Evolutionary conservation across 495 filamentous ascomycete genomes (phyloP), one percentile per base, ranked within the genome.

Genomic region (Jackrogersella minutella): DNA sequence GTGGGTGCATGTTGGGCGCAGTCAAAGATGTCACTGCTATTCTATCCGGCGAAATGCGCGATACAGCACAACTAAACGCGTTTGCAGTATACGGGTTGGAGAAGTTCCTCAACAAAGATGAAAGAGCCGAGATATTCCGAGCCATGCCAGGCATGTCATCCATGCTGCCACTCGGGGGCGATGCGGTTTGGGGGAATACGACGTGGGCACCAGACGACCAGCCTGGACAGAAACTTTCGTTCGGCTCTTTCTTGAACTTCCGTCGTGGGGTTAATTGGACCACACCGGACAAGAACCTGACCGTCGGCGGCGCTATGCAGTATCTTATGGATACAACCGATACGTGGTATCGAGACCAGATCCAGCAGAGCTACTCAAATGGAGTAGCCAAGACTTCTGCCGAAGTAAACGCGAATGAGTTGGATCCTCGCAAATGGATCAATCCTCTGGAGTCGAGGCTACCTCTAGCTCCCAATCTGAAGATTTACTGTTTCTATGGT

Each of bases 401-500:
- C 28, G 91, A 96, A 73, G 93, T 99, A 0, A 90, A 97, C 70
- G 88, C 84, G 9, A 99, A 99, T 74, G 91, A 97, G 63, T 79
- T 85, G 14, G 85, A 93, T 61, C 89, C 87, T 3, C 80, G 83
- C 36, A 98, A 94, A 72, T 99, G 95, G 95, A 84, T 96, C 41
- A 99, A 99, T 74, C 95, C 95, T 0, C 85, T 99, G 17, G 96
- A 98, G 71, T 90, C 92, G 1, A 87, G 96, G 6, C 82, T 99
- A 0, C 95, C 95, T 0, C 81, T 90, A 43, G 95, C 95, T 11
- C 95, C 95, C 0, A 90, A 87, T 72, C 84, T 99, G 76, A 97
- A 97, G 80, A 91, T 99, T 16, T 99, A 95, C 74, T 99, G 95
- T 78, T 98, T 99, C 80, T 98, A 99, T 74, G 95, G 92, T 33